Base-by-base conservation (phyloP, 2,329 filamentous ascomycete species). In the Ambrosiella beaveri region DNA sequence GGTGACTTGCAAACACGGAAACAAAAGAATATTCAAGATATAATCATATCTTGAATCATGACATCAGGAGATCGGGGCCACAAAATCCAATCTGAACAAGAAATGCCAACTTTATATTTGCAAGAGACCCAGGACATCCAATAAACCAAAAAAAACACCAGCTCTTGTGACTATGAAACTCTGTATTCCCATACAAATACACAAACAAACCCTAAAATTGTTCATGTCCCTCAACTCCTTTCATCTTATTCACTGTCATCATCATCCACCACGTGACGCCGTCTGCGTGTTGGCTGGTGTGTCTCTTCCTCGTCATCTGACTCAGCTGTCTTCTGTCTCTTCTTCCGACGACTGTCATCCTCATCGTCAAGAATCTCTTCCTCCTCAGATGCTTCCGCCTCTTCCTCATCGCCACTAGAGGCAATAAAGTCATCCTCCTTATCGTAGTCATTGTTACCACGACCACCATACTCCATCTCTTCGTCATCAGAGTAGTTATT, bases 351-450 rank as follows among this genome's bases (percentile, higher is more conserved):
- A 6, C 65, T 51, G 41, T 71, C 69, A 5, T 73, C 72, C 8
- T 76, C 75, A 7, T 79, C 75, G n/a, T 77, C 74, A 2, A 77
- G 63, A 56, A 79, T 77, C 58, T 81, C 80, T 44, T 81, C 80
- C 0, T 85, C 82, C 17, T 82, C 82, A 0, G 84, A 83, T 0
- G 76, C 80, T 2, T 74, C 79, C 38, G 77, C 80, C 60, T 74
- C 71, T 45, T 79, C 80, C 47, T 89, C 86, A 60, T 88, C 85
- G 63, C 88, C 86, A 64, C 84, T 88, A 2, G 75, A 75, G 2
- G 84, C 86, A 58, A 91, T 78, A 66, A 91, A 91, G 59, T 84
- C 86, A 65, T 91, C 86, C 39, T 85, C 85, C 66, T 84, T 77
- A 62, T 90, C 86, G 66, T 91, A 91, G 64, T 85, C 81, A 63